These are phyloP conservation scores for Plasmopara muralis DNA, from an alignment of 352 stramenopile species.

Conservation along the genomic window DNA sequence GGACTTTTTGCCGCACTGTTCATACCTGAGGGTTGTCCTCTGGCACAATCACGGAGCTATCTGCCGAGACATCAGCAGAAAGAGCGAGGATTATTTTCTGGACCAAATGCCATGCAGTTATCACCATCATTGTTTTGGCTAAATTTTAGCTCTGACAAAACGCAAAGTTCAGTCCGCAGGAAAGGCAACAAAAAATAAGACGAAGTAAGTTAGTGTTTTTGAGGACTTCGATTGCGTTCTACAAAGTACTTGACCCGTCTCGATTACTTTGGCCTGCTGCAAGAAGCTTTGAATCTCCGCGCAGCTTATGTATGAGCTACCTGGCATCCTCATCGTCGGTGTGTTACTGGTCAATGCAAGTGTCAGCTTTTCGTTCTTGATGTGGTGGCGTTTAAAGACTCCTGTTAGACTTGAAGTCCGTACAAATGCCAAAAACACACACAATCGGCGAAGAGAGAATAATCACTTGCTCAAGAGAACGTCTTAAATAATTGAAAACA, in stretches of 20 bases:
- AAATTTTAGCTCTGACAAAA: background rate
- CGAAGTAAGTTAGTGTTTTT: constrained; percentile 13
- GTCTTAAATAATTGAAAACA: constrained; percentile 24
- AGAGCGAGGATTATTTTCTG: constrained; percentile 3
- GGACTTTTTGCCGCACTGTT: background rate
- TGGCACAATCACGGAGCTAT: constrained; percentile 1
- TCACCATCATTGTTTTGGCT: background rate
- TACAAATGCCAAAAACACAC: constrained; percentile 43
- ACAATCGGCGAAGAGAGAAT: constrained; percentile 18
- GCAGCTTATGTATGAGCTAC: constrained; percentile 43
- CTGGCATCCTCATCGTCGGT: constrained; percentile 29
- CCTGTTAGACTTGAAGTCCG: constrained; percentile 30
- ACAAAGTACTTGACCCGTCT: background rate
- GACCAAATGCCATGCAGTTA: background rate
- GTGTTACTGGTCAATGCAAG: constrained; percentile 19
- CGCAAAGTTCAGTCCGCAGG: background rate
- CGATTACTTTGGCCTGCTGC: constrained; percentile 24
- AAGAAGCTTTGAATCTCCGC: constrained; percentile 54
- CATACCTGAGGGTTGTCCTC: constrained; percentile 38
- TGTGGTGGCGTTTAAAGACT: constrained; percentile 35
- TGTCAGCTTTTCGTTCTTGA: constrained; percentile 21
- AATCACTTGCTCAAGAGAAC: constrained; percentile 18
- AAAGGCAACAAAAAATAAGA: constrained; percentile 11
- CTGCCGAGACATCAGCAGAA: background rate
- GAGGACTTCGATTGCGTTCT: constrained; percentile 12